Evolutionary conservation across 805 yeast species (phyloP), one percentile per base, ranked within the genome.

Genomic region (Zygotorulaspora danielsina): DNA sequence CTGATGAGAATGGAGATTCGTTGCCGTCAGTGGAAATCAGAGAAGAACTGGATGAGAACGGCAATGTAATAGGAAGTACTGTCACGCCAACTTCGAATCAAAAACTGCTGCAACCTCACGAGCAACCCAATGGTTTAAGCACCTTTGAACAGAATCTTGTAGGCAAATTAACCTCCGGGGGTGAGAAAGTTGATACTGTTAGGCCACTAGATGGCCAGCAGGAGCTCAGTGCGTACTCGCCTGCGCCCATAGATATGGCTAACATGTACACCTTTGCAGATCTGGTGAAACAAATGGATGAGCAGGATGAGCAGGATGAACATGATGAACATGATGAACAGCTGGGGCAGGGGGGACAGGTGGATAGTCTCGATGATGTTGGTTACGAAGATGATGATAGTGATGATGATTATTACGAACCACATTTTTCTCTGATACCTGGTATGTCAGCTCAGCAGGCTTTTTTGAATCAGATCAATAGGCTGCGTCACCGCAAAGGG

Each of bases 11-110:
- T 16, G 76, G 66, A 3, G 79, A 73, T 11, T 77, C 70, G 1
- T 51, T 79, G 2, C 88, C 86, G 1, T 66, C 84, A 17, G 77
- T 87, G 78, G 96, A 88, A 41, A 89, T 89, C 16, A 70, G 79
- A 38, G 97, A 88, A 55, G 84, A 79, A 38, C 60, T 89, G 26
- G 96, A 88, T 59, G 96, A 85, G 1, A 79, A 84, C n/a, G 96
- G 79, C 0, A 78, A 84, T 44, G 71, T 88, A 1, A 55, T 83
- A 1, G 59, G 45, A 10, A 55, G 76, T n/a, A 49, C 65, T 3
- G 65, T 77, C 2, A 64, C 64, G 20, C 75, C 75, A 0, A 64
- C 69, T 17, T 51, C 55, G 25, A 51, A 27, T 6, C 26, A 38
- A 22, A 13, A 26, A n/a, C 17, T 31, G 49, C 17, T 51, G 51